phyloP scores from a whole-genome alignment of 805 yeast genomes.

The Candida ortonii region DNA sequence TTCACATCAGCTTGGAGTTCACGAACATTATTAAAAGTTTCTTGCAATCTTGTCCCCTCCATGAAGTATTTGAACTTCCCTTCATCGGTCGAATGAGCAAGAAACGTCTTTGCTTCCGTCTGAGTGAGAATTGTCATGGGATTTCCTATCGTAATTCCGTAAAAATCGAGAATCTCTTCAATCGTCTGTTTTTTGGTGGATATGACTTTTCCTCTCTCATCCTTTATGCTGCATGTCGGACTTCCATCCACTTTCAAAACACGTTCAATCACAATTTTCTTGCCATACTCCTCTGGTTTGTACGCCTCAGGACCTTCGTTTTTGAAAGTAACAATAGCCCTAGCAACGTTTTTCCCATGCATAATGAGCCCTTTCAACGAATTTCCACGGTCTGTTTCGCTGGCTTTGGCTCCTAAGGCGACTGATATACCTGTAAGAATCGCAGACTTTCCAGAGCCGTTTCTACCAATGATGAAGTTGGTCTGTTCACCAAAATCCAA shows the following conservation, averaged over 20 bases:
- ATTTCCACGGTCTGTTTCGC: conserved; percentile 81
- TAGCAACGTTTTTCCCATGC: conserved; percentile 71
- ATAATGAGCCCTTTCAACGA: conserved; percentile 67
- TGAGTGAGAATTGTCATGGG: conserved; percentile 93
- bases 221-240: conserved; percentile 51
- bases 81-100: conserved; percentile 70
- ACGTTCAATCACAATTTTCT: conserved; percentile 67
- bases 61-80: conserved; percentile 74
- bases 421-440: conserved; percentile 82
- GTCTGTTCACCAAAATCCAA: conserved; percentile 73
- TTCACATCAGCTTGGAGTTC: conserved; percentile 41
- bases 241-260: conserved; percentile 53
- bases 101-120: conserved; percentile 87
- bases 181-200: conserved; percentile 63
- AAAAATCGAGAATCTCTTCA: conserved; percentile 64
- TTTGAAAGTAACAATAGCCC: conserved; percentile 59
- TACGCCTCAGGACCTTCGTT: conserved; percentile 68
- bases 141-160: conserved; percentile 78
- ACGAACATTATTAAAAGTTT: conserved; percentile 54
- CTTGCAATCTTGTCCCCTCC: conserved; percentile 74
- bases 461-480: conserved; percentile 84
- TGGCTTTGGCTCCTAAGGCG: conserved; percentile 85
- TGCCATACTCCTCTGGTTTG: conserved; percentile 64
- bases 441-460: conserved; percentile 92
- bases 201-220: conserved; percentile 48